A percentile compares a stretch with the other conserved stretches of the same genome.
Evolutionary conservation across 495 filamentous ascomycete genomes (phyloP).

Genomic region (Cryomyces minteri): DNA sequence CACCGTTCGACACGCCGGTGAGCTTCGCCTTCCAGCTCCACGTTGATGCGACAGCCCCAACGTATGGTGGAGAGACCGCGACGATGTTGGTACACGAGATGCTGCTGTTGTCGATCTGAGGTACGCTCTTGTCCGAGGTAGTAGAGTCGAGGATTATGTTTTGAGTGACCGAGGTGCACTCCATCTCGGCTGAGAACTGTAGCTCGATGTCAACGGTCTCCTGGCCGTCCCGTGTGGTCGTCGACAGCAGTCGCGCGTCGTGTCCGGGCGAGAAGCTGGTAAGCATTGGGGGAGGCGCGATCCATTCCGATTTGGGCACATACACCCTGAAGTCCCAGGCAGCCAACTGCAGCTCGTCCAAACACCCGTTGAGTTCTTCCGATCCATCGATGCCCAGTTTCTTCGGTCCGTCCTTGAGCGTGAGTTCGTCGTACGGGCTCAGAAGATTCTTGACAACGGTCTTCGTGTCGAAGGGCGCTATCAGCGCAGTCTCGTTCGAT

Average conservation of each 20-base stretch:
- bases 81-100: conserved; percentile 28
- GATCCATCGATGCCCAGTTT: conserved; percentile 26
- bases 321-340: conserved; percentile 44
- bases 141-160: conserved; percentile 32
- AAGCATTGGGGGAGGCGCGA: conserved; percentile 40
- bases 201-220: conserved; percentile 31
- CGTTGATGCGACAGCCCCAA: no score
- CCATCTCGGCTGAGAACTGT: conserved; percentile 42
- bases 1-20: no score
- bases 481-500: conserved; percentile 25
- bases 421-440: conserved; percentile 37
- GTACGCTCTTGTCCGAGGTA: conserved; percentile 21
- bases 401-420: conserved; percentile 18
- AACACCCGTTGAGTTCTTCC: conserved; percentile 32
- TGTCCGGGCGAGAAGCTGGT: conserved; percentile 46
- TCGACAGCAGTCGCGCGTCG: conserved; percentile 35
- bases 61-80: no score
- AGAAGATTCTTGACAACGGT: conserved; percentile 45
- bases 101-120: conserved; percentile 23
- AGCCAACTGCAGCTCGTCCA: conserved; percentile 28
- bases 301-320: conserved; percentile 31
- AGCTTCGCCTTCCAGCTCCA: no score
- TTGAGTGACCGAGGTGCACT: conserved; percentile 33
- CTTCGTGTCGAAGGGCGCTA: conserved; percentile 37
- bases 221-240: conserved; percentile 19